Conservation (phyloP, 2,329 filamentous ascomycete species). For the Aspergillus candidus region DNA sequence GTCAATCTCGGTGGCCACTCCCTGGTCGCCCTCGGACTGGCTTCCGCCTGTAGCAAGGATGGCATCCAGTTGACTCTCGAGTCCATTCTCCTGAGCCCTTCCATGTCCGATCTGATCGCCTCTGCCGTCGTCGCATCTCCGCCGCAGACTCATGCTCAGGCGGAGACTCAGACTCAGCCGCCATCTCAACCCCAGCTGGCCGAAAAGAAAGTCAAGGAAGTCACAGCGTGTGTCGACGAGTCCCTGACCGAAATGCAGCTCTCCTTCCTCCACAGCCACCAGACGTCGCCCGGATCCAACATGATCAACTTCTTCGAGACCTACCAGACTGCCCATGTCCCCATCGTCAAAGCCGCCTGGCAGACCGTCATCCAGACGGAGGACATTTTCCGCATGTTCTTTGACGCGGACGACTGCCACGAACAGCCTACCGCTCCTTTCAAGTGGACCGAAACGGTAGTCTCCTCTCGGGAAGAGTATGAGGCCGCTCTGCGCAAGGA, state of each 20-base stretch:
- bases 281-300: constrained; percentile 3
- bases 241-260: constrained; percentile 5
- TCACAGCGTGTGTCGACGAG: too few species aligned
- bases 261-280: constrained; percentile 3
- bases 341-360: constrained; percentile 22
- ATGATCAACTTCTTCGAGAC: constrained; percentile 2
- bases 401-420: neutral
- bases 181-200: too few species aligned
- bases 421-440: neutral
- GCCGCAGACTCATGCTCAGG: neutral
- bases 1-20: neutral
- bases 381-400: constrained; percentile 19
- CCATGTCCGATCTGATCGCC: neutral
- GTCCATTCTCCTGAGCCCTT: neutral
- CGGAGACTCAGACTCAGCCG: too few species aligned
- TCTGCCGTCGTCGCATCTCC: neutral
- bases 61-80: neutral
- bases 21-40: neutral
- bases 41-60: neutral
- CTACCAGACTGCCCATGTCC: constrained; percentile 8
- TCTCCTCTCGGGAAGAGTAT: neutral
- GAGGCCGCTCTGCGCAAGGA: neutral
- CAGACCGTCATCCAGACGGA: constrained; percentile 18
- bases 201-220: too few species aligned
- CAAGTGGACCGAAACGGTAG: constrained; percentile 7